Percentiles rank a stretch among this genome's conserved stretches.
phyloP scores from a whole-genome alignment of 1,139 yeast species.

The Pichia sp. region DNA sequence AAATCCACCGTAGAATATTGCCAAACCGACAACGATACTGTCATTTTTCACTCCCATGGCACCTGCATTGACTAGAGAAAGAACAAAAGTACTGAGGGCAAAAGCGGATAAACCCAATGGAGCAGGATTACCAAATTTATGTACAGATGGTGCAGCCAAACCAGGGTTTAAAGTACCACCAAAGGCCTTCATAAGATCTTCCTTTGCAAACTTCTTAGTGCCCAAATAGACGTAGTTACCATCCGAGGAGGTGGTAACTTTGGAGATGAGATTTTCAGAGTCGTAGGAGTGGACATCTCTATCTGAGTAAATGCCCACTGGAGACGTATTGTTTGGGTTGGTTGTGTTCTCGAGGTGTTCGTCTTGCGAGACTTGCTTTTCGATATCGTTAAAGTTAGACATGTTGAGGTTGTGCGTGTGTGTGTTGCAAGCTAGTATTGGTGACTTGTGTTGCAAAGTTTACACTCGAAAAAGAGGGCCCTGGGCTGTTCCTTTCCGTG shows the following conservation, averaged over 20 bases:
- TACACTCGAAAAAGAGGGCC: too few species aligned
- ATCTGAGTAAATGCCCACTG: conserved; percentile 14
- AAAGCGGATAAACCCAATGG: conserved; percentile 82
- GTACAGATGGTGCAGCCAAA: conserved; percentile 52
- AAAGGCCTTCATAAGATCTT: conserved; percentile 57
- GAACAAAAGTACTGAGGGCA: conserved; percentile 77
- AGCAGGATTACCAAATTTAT: conserved; percentile 80
- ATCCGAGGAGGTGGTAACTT: conserved; percentile 22
- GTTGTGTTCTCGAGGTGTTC: conserved; percentile 18
- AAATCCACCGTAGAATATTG: conserved; percentile 81
- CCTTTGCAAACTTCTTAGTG: conserved; percentile 55
- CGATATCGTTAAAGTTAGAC: conserved; percentile 20
- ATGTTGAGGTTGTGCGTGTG: conserved; percentile 1
- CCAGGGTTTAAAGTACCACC: conserved; percentile 72
- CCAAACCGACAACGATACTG: conserved; percentile 61
- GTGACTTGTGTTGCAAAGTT: too few species aligned
- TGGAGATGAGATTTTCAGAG: conserved; percentile 11
- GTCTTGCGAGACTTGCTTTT: conserved; percentile 22
- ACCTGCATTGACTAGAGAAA: conserved; percentile 55
- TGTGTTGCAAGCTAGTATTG: too few species aligned
- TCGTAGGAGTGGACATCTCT: conserved; percentile 12
- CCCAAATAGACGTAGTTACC: conserved; percentile 68
- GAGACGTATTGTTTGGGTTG: conserved; percentile 7
- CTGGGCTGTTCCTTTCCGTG: too few species aligned
- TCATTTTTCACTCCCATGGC: conserved; percentile 54